phyloP scores from a whole-genome alignment of 768 basidiomycete genomes.

The Cyathus striatus region DNA sequence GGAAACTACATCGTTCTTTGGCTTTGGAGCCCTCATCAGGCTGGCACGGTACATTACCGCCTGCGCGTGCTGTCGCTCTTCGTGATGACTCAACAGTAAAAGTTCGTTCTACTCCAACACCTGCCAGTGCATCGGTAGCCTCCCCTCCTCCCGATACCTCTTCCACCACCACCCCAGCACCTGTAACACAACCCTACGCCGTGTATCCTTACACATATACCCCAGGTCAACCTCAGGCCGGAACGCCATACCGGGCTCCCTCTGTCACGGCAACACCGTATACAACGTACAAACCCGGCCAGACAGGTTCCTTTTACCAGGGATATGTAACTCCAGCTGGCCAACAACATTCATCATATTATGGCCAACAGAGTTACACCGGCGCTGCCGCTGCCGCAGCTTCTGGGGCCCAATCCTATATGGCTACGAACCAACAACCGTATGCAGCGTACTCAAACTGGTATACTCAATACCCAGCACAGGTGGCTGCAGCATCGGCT shows the following conservation, averaged over 20 bases:
- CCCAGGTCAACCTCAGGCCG: constrained; percentile 11
- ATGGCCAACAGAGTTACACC: constrained; percentile 28
- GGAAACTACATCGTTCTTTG: constrained; percentile 65
- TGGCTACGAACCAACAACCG: constrained; percentile 24
- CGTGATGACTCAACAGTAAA: constrained; percentile 74
- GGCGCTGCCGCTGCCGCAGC: constrained; percentile 15
- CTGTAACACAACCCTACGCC: no score
- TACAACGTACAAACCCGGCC: constrained; percentile 29
- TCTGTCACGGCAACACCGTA: constrained; percentile 19
- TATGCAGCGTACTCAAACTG: constrained; percentile 27
- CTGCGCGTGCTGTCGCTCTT: constrained; percentile 51
- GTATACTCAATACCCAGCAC: constrained; percentile 25
- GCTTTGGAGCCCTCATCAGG: constrained; percentile 54
- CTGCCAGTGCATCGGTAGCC: no score
- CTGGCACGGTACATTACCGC: constrained; percentile 72
- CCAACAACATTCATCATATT: constrained; percentile 26
- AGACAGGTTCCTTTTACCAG: constrained; percentile 24
- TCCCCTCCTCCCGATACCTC: constrained; percentile 10
- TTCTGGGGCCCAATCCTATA: constrained; percentile 29
- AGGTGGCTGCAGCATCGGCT: constrained; percentile 12
- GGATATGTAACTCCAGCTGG: constrained; percentile 17
- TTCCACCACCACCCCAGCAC: constrained; percentile 16
- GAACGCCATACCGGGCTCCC: constrained; percentile 19
- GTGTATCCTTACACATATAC: constrained; percentile 31
- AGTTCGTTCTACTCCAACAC: constrained; percentile 33